phyloP scores from a whole-genome alignment of 345 rosid genomes.

The Lepidium didymum region DNA sequence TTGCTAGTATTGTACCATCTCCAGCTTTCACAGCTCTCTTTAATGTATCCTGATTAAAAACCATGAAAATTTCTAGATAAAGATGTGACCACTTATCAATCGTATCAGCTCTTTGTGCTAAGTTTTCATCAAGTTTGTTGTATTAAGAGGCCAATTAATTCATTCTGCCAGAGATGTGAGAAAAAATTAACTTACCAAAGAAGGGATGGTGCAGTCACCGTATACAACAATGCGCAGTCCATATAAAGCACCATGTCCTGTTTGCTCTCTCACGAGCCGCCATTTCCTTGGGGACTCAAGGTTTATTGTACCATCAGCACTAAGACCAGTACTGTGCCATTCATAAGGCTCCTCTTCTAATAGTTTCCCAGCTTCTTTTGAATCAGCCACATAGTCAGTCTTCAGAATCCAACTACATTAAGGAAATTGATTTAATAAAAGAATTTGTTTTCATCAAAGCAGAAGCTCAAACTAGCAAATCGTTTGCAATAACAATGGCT shows the following conservation, averaged over 20 bases:
- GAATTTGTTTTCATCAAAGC: not conserved
- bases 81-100: not conserved
- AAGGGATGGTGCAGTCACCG: conserved; percentile 85
- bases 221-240: conserved; percentile 70
- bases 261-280: conserved; percentile 70
- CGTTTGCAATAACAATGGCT: not conserved
- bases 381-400: conserved; percentile 67
- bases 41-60: conserved; percentile 64
- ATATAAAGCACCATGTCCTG: conserved; percentile 89
- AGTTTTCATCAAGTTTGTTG: not conserved
- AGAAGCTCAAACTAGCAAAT: not conserved
- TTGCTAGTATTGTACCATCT: conserved; percentile 82
- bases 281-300: conserved; percentile 89
- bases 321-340: conserved; percentile 68
- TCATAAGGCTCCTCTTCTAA: conserved; percentile 79
- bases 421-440: not conserved
- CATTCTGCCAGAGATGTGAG: not conserved
- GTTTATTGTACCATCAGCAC: conserved; percentile 73
- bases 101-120: not conserved
- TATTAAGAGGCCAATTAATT: not conserved
- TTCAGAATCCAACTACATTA: conserved; percentile 88
- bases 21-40: conserved; percentile 95
- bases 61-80: not conserved
- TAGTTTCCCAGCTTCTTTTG: conserved; percentile 65
- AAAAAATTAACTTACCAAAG: conserved; percentile 54